Base-by-base conservation (phyloP, 31 red algal species). In the Porphyra umbilicalis region DNA sequence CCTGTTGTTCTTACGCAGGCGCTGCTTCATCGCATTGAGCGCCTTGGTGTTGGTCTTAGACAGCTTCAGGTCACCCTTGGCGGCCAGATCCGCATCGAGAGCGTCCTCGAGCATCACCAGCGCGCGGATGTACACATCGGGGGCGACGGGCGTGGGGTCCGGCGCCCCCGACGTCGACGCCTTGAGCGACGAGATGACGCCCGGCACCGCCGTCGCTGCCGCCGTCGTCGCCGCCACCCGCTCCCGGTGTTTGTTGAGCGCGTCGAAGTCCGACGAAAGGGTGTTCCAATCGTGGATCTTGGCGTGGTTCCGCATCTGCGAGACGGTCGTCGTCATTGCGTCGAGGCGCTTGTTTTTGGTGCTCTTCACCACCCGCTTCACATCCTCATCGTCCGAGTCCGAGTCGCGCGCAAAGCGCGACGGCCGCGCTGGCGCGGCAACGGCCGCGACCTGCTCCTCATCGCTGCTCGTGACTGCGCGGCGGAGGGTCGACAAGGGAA, bases 1-100 rank as follows among this genome's bases (percentile, higher is more conserved):
- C 25, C 83, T 74, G 44, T 86, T 96, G 76, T 95, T 94, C 82
- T 99, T 99, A 20, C 91, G 90, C 9, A 96, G 83, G 78, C 92
- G 89, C 39, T 96, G 91, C 35, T 92, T 93, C 88, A 95, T 94
- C 3, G 93, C 85, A 77, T 99, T 99, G 35, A 99, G 79, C 83
- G 93, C 94, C 71, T 93, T 99, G 77, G 97, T 90, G 86, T 99
- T 99, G 34, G 97, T 99, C 84, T 99, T 99, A 76, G 90, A 93
- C 38, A 99, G 88, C 75, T 94, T 94, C n/a, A 88, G 95, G 35
- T 80, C 75, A 14, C 40, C 76, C 77, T 96, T 99, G 16, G 94
- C 89, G n/a, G 88, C 92, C 33, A 91, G 39, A 11, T 86, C 90
- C 37, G 87, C 78, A 6, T 82, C 75, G 16, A 98, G 42, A 74